These are phyloP conservation scores for Ensete ventricosum DNA, from an alignment of 176 grass and related monocot genomes.

Conservation along the genomic window DNA sequence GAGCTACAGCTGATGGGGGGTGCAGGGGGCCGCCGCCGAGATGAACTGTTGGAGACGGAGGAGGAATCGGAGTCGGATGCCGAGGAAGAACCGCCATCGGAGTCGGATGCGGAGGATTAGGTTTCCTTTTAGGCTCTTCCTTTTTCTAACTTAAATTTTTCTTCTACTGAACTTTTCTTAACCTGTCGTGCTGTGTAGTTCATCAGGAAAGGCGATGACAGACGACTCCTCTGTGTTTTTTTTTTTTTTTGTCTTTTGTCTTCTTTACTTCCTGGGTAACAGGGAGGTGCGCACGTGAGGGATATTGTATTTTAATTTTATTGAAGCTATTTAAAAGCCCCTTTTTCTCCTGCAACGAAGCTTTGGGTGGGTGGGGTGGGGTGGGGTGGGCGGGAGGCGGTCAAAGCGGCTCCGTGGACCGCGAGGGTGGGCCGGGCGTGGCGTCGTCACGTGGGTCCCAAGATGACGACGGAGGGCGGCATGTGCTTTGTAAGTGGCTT, in stretches of 20 bases:
- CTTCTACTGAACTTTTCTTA: background rate
- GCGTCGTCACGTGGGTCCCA: no score
- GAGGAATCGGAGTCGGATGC: background rate
- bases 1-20: constrained; percentile 11
- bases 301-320: background rate
- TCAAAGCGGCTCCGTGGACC: constrained; percentile 1
- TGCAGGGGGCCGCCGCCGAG: background rate
- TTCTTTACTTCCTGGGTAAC: background rate
- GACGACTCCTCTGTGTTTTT: background rate
- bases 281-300: constrained; percentile 5
- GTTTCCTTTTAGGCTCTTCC: background rate
- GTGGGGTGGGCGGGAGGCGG: background rate
- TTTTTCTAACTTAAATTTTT: background rate
- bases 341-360: background rate
- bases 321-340: background rate
- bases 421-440: background rate
- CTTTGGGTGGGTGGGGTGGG: background rate
- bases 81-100: background rate
- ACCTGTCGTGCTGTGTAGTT: background rate
- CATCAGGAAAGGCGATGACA: background rate
- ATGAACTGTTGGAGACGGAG: background rate
- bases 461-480: no score
- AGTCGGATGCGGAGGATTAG: background rate
- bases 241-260: background rate
- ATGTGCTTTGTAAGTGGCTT: no score